Conservation (phyloP, 2,329 filamentous ascomycete genomes). For the Calonectria henricotiae region DNA sequence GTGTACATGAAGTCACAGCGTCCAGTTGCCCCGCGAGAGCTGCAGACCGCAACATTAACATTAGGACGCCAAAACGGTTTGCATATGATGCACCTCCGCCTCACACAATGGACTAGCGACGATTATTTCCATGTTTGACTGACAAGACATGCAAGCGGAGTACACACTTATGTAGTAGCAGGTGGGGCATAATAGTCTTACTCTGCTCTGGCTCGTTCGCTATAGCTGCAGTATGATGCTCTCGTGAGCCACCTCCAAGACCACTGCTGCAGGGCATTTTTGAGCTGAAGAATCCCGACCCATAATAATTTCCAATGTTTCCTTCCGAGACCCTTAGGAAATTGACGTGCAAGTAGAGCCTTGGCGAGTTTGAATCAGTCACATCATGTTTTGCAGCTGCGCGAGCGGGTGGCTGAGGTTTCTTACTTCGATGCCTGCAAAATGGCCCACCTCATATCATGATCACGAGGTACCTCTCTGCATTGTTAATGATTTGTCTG, state of each 20-base stretch:
- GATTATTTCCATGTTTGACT: slow-evolving; percentile 38
- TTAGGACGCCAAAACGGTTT: background rate
- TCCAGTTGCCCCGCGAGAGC: slow-evolving; percentile 18
- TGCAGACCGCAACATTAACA: slow-evolving; percentile 19
- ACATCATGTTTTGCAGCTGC: slow-evolving; percentile 26
- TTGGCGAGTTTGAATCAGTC: slow-evolving; percentile 22
- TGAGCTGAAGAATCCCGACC: slow-evolving; percentile 37
- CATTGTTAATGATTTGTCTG: slow-evolving; percentile 5
- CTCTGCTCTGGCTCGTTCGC: slow-evolving; percentile 23
- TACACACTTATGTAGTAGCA: slow-evolving; percentile 29
- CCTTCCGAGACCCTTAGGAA: slow-evolving; percentile 5
- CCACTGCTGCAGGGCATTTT: slow-evolving; percentile 38
- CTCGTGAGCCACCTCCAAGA: slow-evolving; percentile 47
- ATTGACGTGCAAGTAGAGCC: slow-evolving; percentile 15
- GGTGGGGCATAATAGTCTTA: slow-evolving; percentile 38
- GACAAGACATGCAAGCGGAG: slow-evolving; percentile 41
- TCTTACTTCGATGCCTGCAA: background rate
- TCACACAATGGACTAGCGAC: slow-evolving; percentile 8
- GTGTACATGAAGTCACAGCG: slow-evolving; percentile 5
- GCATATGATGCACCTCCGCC: slow-evolving; percentile 13
- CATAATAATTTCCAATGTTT: slow-evolving; percentile 20
- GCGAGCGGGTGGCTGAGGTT: slow-evolving; percentile 16
- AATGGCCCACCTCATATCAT: slow-evolving; percentile 3
- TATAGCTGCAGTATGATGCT: slow-evolving; percentile 45
- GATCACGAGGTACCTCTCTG: slow-evolving; percentile 10